These are phyloP conservation scores for Chrysanthemum lavandulifolium DNA, from an alignment of 129 eudicot genomes.

Conservation along the genomic window DNA sequence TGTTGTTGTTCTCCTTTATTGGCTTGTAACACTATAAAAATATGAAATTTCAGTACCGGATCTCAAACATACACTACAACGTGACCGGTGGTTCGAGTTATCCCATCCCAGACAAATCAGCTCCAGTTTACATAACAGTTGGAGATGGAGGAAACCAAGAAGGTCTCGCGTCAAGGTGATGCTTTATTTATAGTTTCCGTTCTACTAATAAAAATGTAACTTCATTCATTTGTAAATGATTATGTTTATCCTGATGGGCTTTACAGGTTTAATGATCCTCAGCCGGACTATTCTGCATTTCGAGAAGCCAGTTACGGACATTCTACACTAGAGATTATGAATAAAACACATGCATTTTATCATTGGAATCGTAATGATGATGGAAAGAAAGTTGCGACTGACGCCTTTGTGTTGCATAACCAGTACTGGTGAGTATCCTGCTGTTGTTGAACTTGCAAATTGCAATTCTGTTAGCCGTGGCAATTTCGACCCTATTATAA, in stretches of 20 bases:
- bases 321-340: conserved; percentile 77
- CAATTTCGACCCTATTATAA: too few species aligned
- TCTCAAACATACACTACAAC: conserved; percentile 65
- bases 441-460: conserved; percentile 1
- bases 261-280: conserved; percentile 79
- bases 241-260: neutral
- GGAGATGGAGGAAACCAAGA: conserved; percentile 99
- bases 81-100: conserved; percentile 46
- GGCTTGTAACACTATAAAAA: conserved; percentile 2
- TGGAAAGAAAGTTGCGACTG: conserved; percentile 72
- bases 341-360: conserved; percentile 86
- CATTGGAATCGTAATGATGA: conserved; percentile 95
- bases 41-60: conserved; percentile 66
- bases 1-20: neutral
- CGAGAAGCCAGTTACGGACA: conserved; percentile 98
- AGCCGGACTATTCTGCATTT: conserved; percentile 92
- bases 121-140: conserved; percentile 91
- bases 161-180: conserved; percentile 86
- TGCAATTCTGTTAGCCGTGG: too few species aligned
- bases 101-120: conserved; percentile 84
- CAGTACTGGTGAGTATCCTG: conserved; percentile 76
- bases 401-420: conserved; percentile 62
- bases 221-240: neutral
- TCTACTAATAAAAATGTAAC: neutral
- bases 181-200: neutral